These are phyloP conservation scores for Houttuynia cordata DNA, from an alignment of 164 flowering plant genomes.

Conservation along the genomic window DNA sequence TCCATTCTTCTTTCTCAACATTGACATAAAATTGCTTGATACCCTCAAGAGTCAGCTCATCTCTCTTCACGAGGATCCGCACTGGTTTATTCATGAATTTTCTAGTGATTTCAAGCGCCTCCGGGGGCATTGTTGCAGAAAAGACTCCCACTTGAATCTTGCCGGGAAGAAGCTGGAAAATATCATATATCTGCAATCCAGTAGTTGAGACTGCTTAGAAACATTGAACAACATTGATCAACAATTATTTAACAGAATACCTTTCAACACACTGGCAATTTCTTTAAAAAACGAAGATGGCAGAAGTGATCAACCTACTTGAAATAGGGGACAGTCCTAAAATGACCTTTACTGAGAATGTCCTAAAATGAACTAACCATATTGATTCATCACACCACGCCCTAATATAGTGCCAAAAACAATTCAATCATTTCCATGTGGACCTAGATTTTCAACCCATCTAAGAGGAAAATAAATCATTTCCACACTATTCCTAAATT, in stretches of 20 bases:
- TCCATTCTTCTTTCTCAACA: slow-evolving; percentile 81
- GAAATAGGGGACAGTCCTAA: background rate
- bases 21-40: slow-evolving; percentile 73
- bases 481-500: no score
- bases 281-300: background rate
- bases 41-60: slow-evolving; percentile 85
- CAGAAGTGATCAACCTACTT: background rate
- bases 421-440: no score
- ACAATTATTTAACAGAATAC: background rate
- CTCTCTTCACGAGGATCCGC: slow-evolving; percentile 68
- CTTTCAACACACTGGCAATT: background rate
- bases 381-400: background rate
- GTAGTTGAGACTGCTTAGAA: background rate
- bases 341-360: no score
- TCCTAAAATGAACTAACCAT: no score
- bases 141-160: slow-evolving; percentile 76
- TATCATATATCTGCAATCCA: slow-evolving; percentile 55
- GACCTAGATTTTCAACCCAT: no score
- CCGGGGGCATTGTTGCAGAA: slow-evolving; percentile 90
- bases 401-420: no score
- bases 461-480: no score
- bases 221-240: no score
- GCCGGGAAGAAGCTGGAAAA: slow-evolving; percentile 69
- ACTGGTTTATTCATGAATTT: slow-evolving; percentile 89
- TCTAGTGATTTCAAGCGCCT: slow-evolving; percentile 74